phyloP scores from a whole-genome alignment of 2,329 filamentous ascomycete genomes.

The Raffaelea albimanens region DNA sequence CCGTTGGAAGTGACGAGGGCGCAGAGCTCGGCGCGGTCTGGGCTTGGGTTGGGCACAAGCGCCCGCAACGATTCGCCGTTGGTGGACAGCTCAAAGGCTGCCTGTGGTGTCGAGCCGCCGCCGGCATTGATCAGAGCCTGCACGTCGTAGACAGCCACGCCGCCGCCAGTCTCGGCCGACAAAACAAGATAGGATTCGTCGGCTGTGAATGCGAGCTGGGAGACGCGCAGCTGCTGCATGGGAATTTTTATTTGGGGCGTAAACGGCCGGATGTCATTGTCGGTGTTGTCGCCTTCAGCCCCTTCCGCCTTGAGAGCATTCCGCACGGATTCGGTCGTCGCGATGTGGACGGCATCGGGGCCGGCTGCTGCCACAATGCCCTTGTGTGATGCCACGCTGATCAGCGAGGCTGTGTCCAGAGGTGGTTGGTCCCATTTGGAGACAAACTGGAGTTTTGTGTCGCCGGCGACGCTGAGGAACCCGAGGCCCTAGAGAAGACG shows the following conservation, averaged over 20 bases:
- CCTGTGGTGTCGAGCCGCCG: constrained; percentile 28
- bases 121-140: constrained; percentile 57
- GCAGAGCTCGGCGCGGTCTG: constrained; percentile 63
- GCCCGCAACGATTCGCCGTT: constrained; percentile 64
- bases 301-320: constrained; percentile 53
- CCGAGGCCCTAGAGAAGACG: constrained; percentile 53
- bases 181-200: constrained; percentile 79
- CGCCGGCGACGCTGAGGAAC: constrained; percentile 70
- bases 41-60: constrained; percentile 70
- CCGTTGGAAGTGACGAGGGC: constrained; percentile 74
- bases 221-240: constrained; percentile 60
- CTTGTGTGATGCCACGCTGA: constrained; percentile 71
- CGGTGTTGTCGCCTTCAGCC: constrained; percentile 34
- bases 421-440: constrained; percentile 70
- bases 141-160: constrained; percentile 75
- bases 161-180: constrained; percentile 71
- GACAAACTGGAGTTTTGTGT: constrained; percentile 74
- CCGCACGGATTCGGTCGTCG: constrained; percentile 67
- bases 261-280: constrained; percentile 60
- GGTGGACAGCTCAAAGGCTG: constrained; percentile 68
- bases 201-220: constrained; percentile 84
- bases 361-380: constrained; percentile 82
- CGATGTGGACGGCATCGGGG: constrained; percentile 67
- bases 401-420: constrained; percentile 66
- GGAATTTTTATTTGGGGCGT: constrained; percentile 64